phyloP scores from a whole-genome alignment of 345 rosid species.

The Crucihimalaya himalaica region DNA sequence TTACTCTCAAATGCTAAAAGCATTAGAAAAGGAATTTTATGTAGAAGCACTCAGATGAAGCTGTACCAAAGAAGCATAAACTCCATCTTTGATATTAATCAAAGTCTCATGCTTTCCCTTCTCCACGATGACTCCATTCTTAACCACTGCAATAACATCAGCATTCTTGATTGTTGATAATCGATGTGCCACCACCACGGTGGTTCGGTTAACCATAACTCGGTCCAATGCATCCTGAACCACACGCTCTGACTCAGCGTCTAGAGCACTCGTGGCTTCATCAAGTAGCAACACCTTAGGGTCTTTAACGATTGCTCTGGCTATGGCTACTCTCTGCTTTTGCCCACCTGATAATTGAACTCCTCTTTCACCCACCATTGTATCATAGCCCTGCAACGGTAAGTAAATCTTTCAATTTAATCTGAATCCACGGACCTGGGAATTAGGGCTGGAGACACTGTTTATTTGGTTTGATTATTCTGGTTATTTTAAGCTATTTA shows the following conservation, averaged over 20 bases:
- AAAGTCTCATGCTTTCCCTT: constrained; percentile 63
- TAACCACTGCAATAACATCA: constrained; percentile 59
- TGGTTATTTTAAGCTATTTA: background rate
- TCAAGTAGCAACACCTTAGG: constrained; percentile 66
- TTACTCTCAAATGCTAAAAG: constrained; percentile 9
- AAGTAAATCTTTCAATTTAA: background rate
- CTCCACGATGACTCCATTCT: constrained; percentile 58
- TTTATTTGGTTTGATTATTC: background rate
- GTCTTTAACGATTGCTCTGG: constrained; percentile 67
- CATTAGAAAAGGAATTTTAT: background rate
- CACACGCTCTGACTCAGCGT: constrained; percentile 68
- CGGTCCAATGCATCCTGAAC: constrained; percentile 68
- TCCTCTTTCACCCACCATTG: constrained; percentile 75
- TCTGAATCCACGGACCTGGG: background rate
- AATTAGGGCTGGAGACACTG: background rate
- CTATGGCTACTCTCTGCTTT: constrained; percentile 78
- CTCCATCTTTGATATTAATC: constrained; percentile 50
- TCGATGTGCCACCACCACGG: constrained; percentile 63
- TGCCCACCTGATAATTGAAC: constrained; percentile 76
- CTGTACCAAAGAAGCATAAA: constrained; percentile 64
- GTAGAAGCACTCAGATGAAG: constrained; percentile 53
- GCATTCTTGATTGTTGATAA: constrained; percentile 64
- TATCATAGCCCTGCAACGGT: constrained; percentile 59
- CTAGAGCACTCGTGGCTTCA: constrained; percentile 78
- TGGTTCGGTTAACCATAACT: constrained; percentile 61